Evolutionary conservation across 2,329 filamentous ascomycete genomes (phyloP).

Genomic region (Trichoderma aggressivum): DNA sequence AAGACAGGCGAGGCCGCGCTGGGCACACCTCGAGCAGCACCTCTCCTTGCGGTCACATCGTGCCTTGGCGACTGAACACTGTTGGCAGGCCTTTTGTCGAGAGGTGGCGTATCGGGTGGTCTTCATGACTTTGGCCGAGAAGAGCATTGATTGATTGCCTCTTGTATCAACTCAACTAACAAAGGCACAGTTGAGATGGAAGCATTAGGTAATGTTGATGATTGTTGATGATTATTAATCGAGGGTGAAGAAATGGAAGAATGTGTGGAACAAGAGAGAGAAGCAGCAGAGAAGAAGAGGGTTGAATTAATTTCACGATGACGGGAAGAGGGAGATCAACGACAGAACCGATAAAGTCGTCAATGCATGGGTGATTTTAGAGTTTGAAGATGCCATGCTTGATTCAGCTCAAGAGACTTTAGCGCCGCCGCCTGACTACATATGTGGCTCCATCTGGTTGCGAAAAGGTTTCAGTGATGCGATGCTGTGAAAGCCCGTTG

Average conservation of each 20-base stretch:
- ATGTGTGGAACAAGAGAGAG: background rate
- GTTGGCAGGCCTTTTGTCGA: slow-evolving; percentile 11
- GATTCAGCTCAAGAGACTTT: background rate
- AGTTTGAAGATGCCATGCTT: background rate
- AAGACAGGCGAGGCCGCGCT: background rate
- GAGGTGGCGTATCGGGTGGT: slow-evolving; percentile 4
- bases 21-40: slow-evolving; percentile 4
- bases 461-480: background rate
- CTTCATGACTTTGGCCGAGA: background rate
- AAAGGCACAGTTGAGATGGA: background rate
- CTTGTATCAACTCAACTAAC: background rate
- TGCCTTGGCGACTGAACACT: slow-evolving; percentile 9
- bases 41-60: slow-evolving; percentile 1
- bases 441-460: background rate
- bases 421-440: background rate
- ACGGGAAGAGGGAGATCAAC: background rate
- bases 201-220: background rate
- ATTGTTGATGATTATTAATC: background rate
- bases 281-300: background rate
- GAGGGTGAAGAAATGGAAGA: background rate
- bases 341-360: background rate
- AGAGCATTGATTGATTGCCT: background rate
- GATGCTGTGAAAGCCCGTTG: background rate
- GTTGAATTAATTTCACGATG: background rate
- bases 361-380: background rate